Percentiles rank a stretch among this genome's conserved stretches.
These are phyloP conservation scores for Aspergillus sp. DNA, from an alignment of 2,329 filamentous ascomycete species.

Conservation along the genomic window DNA sequence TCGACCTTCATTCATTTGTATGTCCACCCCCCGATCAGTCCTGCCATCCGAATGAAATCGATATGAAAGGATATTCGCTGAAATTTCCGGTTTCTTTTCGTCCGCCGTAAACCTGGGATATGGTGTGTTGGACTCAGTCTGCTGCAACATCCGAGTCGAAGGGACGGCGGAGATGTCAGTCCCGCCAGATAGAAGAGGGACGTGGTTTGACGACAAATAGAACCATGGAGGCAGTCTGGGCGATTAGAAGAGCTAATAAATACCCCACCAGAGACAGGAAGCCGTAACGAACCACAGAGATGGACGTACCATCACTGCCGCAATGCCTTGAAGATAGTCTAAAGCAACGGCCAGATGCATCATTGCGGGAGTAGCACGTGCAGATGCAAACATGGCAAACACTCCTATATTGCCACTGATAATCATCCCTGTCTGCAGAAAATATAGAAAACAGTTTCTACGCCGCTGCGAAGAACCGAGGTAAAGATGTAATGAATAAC, in stretches of 20 bases:
- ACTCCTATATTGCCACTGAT: not conserved
- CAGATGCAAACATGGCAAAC: conserved; percentile 20
- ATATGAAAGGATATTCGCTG: not conserved
- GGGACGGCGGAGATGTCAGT: conserved; percentile 14
- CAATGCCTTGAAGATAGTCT: too few species aligned
- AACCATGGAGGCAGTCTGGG: conserved; percentile 15
- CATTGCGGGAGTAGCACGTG: conserved; percentile 6
- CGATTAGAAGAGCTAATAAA: not conserved
- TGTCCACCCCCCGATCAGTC: conserved; percentile 10
- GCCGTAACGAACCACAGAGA: not conserved
- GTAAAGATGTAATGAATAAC: not conserved
- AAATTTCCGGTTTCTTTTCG: conserved; percentile 5
- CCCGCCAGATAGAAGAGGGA: conserved; percentile 15
- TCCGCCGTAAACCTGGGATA: conserved; percentile 11
- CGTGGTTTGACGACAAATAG: conserved; percentile 9
- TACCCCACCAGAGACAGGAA: not conserved
- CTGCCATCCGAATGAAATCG: conserved; percentile 12
- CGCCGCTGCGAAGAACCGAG: not conserved
- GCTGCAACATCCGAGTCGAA: conserved; percentile 17
- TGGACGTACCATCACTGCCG: not conserved
- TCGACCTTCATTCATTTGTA: conserved; percentile 23
- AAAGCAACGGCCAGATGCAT: not conserved
- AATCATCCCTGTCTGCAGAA: too few species aligned
- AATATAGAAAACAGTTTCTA: not conserved
- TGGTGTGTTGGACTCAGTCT: conserved; percentile 9